Conservation (phyloP, 2,329 filamentous ascomycete genomes). For the Alternaria atra region DNA sequence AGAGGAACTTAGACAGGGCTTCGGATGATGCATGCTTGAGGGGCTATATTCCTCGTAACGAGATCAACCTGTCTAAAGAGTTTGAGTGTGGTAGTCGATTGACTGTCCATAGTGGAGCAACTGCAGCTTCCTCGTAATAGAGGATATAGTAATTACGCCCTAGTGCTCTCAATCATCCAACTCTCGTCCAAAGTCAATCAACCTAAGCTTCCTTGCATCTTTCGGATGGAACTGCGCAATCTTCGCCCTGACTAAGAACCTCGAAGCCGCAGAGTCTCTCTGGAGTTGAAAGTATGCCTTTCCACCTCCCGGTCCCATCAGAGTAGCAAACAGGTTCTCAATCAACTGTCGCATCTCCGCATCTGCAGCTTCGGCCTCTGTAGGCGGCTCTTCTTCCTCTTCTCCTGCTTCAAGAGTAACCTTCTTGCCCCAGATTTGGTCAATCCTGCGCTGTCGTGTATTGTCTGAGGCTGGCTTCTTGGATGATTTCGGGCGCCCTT, state of each 20-base stretch:
- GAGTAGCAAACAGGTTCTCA: constrained; percentile 56
- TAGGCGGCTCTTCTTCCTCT: constrained; percentile 41
- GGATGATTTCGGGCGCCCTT: constrained; percentile 56
- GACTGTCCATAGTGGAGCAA: background rate
- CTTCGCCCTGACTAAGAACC: constrained; percentile 64
- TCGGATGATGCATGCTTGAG: background rate
- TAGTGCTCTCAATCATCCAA: constrained; percentile 43
- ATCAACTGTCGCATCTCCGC: constrained; percentile 58
- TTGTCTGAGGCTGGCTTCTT: constrained; percentile 48
- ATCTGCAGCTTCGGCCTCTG: constrained; percentile 59
- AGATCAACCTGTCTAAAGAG: background rate
- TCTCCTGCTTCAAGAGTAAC: constrained; percentile 31
- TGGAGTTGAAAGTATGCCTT: constrained; percentile 59
- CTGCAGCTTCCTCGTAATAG: background rate
- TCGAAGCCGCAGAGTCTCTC: constrained; percentile 61
- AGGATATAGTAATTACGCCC: background rate
- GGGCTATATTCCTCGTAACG: background rate
- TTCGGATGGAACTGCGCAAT: constrained; percentile 65
- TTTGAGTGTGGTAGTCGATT: background rate
- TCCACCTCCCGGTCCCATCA: constrained; percentile 45
- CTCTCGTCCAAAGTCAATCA: constrained; percentile 62
- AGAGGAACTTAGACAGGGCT: constrained; percentile 1
- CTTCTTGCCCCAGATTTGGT: constrained; percentile 58
- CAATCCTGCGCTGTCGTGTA: constrained; percentile 59
- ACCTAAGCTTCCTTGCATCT: constrained; percentile 60